These are phyloP conservation scores for Vitis rupestris DNA, from an alignment of 164 flowering plant species.

Conservation along the genomic window DNA sequence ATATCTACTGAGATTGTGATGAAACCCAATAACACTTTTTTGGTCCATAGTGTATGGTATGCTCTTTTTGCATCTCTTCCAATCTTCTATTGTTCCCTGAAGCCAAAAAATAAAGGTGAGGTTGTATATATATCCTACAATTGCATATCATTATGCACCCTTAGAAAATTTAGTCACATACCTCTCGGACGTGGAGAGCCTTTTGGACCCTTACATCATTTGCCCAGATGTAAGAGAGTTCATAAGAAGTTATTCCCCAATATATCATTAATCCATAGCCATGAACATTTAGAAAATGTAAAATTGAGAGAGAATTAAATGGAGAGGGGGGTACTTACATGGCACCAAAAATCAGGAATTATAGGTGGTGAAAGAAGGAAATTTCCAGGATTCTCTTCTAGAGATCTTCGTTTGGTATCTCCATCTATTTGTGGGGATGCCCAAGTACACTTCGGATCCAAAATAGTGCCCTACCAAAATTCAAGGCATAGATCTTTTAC, in stretches of 20 bases:
- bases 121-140: background rate
- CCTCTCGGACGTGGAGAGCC: slow-evolving; percentile 17
- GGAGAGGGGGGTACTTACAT: background rate
- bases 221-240: slow-evolving; percentile 14
- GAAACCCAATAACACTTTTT: slow-evolving; percentile 10
- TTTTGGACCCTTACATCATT: slow-evolving; percentile 15
- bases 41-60: slow-evolving; percentile 1
- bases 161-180: background rate
- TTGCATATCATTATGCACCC: background rate
- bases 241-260: background rate
- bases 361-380: background rate
- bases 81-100: slow-evolving; percentile 10
- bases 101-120: no score
- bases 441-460: slow-evolving; percentile 4
- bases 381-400: background rate
- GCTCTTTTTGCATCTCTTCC: slow-evolving; percentile 19
- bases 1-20: slow-evolving; percentile 11
- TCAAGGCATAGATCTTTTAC: no score
- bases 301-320: background rate
- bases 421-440: background rate
- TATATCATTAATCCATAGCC: background rate
- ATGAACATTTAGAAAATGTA: background rate
- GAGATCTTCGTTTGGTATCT: background rate
- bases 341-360: background rate
- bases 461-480: background rate